Conservation (phyloP, 2,329 filamentous ascomycete genomes). For the Paecilomyces fulvus region DNA sequence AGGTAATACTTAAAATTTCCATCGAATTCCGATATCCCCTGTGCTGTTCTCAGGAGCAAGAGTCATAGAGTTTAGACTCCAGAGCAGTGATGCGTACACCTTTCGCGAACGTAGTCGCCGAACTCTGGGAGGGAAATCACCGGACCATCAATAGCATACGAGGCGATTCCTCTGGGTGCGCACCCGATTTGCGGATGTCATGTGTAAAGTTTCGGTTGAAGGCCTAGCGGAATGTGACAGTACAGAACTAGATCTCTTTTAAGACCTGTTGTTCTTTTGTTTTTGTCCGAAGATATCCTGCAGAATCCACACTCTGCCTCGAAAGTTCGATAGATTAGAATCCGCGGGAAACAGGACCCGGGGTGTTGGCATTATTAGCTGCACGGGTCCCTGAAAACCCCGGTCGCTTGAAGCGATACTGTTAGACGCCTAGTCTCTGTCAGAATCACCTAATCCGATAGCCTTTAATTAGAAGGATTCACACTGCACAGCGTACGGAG, state of each 20-base stretch:
- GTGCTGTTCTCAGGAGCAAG: background rate
- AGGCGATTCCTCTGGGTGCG: background rate
- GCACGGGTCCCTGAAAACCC: background rate
- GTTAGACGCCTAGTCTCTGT: background rate
- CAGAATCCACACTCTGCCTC: background rate
- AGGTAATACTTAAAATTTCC: background rate
- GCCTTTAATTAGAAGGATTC: background rate
- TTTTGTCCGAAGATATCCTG: background rate
- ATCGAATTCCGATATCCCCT: background rate
- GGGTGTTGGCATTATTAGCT: background rate
- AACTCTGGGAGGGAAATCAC: background rate
- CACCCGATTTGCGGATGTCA: background rate
- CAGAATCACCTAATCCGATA: background rate
- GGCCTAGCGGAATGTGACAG: background rate
- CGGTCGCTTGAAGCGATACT: background rate
- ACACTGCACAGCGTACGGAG: too few species aligned
- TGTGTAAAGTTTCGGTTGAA: background rate
- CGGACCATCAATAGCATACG: background rate
- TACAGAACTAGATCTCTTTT: background rate
- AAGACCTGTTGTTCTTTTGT: background rate
- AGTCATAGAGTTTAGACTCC: background rate
- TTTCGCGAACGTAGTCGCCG: background rate
- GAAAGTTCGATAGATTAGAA: background rate
- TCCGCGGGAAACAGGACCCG: background rate
- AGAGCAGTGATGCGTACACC: background rate